Conservation (phyloP, 2,329 filamentous ascomycete genomes). For the Calonectria honghensis region DNA sequence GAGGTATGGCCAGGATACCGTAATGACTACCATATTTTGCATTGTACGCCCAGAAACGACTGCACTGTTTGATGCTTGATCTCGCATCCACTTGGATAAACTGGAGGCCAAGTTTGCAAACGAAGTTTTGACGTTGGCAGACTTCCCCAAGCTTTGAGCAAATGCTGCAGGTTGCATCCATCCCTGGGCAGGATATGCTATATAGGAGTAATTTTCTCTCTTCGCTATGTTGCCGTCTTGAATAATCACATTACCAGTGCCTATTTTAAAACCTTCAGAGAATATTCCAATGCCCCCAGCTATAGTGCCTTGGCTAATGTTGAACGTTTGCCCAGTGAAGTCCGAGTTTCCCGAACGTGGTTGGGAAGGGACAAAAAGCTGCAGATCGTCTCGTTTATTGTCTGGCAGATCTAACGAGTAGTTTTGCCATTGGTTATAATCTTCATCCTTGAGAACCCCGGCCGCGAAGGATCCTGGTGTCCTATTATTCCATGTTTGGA, state of each 20-base stretch:
- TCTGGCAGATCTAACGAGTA: slow-evolving; percentile 2
- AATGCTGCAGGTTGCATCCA: neutral
- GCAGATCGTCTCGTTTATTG: slow-evolving; percentile 9
- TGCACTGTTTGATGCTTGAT: neutral
- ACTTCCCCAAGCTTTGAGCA: slow-evolving; percentile 10
- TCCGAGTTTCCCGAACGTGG: neutral
- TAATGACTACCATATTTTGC: slow-evolving; percentile 4
- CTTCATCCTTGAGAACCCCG: accelerated
- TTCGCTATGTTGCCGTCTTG: neutral
- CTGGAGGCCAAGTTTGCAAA: slow-evolving; percentile 35
- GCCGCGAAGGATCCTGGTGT: slow-evolving; percentile 7
- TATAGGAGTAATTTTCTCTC: neutral
- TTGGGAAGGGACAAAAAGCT: slow-evolving; percentile 33
- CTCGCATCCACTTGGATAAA: slow-evolving; percentile 43
- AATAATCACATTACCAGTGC: neutral
- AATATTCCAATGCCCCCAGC: neutral
- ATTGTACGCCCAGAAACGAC: neutral
- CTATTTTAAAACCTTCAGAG: neutral
- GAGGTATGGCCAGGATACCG: slow-evolving; percentile 35
- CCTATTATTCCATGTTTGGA: slow-evolving; percentile 24
- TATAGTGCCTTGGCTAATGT: slow-evolving; percentile 29
- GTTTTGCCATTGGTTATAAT: slow-evolving; percentile 30
- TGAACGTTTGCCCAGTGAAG: slow-evolving; percentile 25
- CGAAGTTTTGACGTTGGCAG: neutral
- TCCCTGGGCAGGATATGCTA: slow-evolving; percentile 11